Percentiles rank a stretch among this genome's conserved stretches.
These are phyloP conservation scores for Carpinus viminea DNA, from an alignment of 306 rosid genomes.

Conservation along the genomic window DNA sequence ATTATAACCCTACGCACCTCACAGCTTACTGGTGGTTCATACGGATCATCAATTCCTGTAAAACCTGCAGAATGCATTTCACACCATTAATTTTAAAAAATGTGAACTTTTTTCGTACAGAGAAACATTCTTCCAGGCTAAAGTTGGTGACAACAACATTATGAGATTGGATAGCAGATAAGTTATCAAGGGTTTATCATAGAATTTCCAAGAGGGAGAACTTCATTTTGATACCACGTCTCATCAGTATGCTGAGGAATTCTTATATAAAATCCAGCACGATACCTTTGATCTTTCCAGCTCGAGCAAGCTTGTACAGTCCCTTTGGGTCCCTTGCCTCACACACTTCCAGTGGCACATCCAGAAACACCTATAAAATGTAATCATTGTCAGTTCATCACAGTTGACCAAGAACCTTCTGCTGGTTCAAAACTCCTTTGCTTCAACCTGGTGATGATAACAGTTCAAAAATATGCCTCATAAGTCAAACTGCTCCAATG, in stretches of 20 bases:
- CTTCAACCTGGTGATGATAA: constrained; percentile 16
- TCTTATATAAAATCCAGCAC: constrained; percentile 10
- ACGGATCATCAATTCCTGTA: constrained; percentile 92
- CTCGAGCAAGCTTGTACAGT: constrained; percentile 90
- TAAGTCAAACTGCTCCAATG: constrained; percentile 11
- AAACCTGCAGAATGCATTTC: constrained; percentile 61
- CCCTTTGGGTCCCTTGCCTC: constrained; percentile 96
- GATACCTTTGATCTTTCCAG: constrained; percentile 88
- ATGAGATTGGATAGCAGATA: constrained; percentile 13
- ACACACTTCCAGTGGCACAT: constrained; percentile 81
- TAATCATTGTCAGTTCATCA: constrained; percentile 12
- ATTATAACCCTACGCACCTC: constrained; percentile 57
- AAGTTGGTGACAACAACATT: background rate
- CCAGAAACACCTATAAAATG: constrained; percentile 77
- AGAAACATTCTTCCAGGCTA: background rate
- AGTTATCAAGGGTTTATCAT: background rate
- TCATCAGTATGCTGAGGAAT: too few relatives aligned
- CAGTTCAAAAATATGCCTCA: constrained; percentile 19
- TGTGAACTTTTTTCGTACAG: background rate
- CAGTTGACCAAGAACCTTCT: constrained; percentile 24
- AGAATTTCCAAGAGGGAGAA: background rate
- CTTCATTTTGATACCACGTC: background rate
- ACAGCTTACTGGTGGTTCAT: constrained; percentile 71
- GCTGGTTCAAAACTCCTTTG: constrained; percentile 19
- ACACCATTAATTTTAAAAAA: background rate